phyloP scores from a whole-genome alignment of 2,329 filamentous ascomycete species.

The Fusarium sterilihyphosum region DNA sequence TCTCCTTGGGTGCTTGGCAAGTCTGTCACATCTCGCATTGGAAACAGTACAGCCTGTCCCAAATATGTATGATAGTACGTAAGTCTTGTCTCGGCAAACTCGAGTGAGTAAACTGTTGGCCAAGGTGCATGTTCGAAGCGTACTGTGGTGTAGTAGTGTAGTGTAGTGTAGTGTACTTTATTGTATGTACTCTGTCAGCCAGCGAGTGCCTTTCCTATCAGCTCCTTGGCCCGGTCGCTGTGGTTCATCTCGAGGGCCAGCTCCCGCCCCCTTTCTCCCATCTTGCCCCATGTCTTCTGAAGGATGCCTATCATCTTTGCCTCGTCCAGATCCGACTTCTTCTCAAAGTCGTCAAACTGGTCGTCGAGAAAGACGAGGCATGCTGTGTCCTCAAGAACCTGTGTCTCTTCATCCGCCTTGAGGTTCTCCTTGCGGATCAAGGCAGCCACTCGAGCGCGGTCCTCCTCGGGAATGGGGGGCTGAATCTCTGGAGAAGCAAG shows the following conservation, averaged over 20 bases:
- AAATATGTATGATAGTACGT: not conserved
- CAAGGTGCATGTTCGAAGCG: not conserved
- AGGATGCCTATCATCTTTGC: conserved; percentile 79
- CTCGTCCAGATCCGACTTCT: conserved; percentile 72
- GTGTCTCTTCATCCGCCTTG: conserved; percentile 67
- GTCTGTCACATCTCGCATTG: not conserved
- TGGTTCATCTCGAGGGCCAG: conserved; percentile 74
- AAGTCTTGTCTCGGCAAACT: not conserved
- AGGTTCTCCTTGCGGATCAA: conserved; percentile 83
- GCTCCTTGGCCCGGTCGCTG: conserved; percentile 67
- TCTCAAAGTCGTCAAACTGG: conserved; percentile 84
- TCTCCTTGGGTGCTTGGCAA: conserved; percentile 3
- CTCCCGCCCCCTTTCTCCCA: conserved; percentile 70
- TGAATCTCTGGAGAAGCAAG: conserved; percentile 51
- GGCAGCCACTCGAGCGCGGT: conserved; percentile 71
- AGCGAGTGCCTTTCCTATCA: conserved; percentile 71
- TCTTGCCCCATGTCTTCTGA: conserved; percentile 80
- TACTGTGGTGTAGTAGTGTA: not conserved
- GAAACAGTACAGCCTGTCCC: not conserved
- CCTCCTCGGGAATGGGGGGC: conserved; percentile 55
- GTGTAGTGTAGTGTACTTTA: not conserved
- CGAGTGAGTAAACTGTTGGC: not conserved
- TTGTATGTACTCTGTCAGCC: conserved; percentile 9
- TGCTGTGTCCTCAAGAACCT: conserved; percentile 84
- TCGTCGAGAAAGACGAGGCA: conserved; percentile 90